Evolutionary conservation across 768 basidiomycete genomes (phyloP).

Genomic region (Erythrobasidium yunnanense): DNA sequence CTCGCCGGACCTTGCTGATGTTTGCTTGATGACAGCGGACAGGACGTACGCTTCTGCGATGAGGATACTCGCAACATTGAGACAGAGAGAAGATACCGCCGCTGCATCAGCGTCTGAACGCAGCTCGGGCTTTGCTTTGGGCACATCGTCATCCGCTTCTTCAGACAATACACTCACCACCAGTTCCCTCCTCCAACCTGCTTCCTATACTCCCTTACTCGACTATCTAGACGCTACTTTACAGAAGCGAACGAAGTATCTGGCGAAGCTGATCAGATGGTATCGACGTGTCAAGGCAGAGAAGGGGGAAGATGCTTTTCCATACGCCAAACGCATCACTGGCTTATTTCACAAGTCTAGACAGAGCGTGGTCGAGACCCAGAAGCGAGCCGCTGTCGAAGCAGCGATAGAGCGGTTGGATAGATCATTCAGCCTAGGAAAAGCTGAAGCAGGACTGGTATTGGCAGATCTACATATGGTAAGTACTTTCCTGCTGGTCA

Average conservation of each 20-base stretch:
- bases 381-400: not conserved
- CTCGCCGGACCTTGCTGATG: not conserved
- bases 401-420: conserved; percentile 19
- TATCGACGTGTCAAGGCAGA: conserved; percentile 17
- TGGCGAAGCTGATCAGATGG: conserved; percentile 1
- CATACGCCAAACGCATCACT: too few relatives aligned
- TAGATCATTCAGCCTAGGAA: conserved; percentile 8
- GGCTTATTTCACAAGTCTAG: too few relatives aligned
- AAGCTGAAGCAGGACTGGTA: conserved; percentile 4
- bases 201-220: conserved; percentile 31
- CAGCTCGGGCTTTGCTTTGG: not conserved
- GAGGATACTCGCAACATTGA: conserved; percentile 11
- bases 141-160: not conserved
- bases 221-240: conserved; percentile 26
- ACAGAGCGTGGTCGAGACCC: not conserved
- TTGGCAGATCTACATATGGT: conserved; percentile 70
- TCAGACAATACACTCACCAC: conserved; percentile 30
- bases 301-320: too few relatives aligned
- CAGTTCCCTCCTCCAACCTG: conserved; percentile 34
- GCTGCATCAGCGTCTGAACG: not conserved
- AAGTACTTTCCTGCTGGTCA: conserved; percentile 66
- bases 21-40: not conserved
- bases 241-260: not conserved
- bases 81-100: not conserved
- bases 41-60: conserved; percentile 3